Evolutionary conservation across 73 alveolate species (phyloP).

Genomic region (Breviolum minutum): DNA sequence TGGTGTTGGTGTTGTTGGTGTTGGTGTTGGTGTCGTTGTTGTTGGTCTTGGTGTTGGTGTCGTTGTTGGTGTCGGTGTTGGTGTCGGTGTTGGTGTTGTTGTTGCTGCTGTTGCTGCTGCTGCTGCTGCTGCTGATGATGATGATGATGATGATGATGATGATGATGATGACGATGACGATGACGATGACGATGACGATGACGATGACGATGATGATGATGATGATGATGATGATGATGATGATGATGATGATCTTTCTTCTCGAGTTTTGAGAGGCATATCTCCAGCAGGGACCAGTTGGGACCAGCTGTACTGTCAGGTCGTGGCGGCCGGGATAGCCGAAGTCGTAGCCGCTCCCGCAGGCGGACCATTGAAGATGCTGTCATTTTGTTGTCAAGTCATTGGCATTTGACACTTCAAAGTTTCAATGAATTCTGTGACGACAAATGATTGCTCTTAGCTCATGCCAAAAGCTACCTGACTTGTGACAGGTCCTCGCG

Average conservation of each 20-base stretch:
- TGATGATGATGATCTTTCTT: neutral
- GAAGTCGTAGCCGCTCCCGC: conserved; percentile 85
- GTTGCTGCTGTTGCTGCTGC: too few species aligned
- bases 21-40: too few species aligned
- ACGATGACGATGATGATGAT: neutral
- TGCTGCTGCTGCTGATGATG: too few species aligned
- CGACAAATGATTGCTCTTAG: neutral
- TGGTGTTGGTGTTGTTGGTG: too few species aligned
- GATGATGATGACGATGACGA: too few species aligned
- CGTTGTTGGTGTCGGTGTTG: too few species aligned
- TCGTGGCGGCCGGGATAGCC: conserved; percentile 81
- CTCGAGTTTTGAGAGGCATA: neutral
- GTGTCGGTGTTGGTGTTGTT: too few species aligned
- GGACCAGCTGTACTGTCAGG: neutral
- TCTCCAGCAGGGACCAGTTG: neutral
- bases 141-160: too few species aligned
- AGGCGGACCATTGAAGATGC: neutral
- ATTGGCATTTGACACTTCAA: too few species aligned
- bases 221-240: neutral
- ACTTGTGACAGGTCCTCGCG: conserved; percentile 55
- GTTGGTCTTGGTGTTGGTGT: too few species aligned
- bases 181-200: too few species aligned
- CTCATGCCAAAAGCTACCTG: too few species aligned
- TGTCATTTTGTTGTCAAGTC: neutral
- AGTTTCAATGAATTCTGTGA: neutral